Base-by-base conservation (phyloP, 2,329 filamentous ascomycete genomes). In the Alternaria rosae region DNA sequence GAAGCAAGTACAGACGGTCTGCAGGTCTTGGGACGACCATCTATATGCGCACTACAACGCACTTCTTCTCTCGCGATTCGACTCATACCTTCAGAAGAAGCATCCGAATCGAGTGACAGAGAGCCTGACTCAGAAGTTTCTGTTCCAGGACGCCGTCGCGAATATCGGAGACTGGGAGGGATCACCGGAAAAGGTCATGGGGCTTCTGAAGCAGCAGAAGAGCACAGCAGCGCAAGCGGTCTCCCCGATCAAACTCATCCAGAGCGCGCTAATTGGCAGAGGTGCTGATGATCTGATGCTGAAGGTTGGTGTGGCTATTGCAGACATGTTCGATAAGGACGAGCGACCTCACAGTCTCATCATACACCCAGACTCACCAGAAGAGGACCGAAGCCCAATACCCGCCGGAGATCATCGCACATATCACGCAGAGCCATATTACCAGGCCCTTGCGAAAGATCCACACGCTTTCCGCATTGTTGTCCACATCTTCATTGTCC, bases 31-130 rank as follows among this genome's bases (percentile, higher is more conserved):
- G 90, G 92, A 97, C 69, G 94, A 98, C 73, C 88, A 90, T 70
- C 85, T 97, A 17, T 97, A 95, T 78, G 89, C 91, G 35, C 89
- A 94, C 76, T 95, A 95, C 82, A 97, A 96, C 74, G 89, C 92
- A n/a, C 83, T 94, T 6, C 81, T 97, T 10, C 87, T 94, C 56
- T 88, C 89, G 3, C 91, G 94, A 70, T 94, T 97, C 75, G 91
- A 94, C 69, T 82, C 83, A 4, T 96, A 91, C 73, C 81, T 92
- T 58, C 80, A 87, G 64, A 81, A 81, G 21, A 82, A 85, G 65
- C 85, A 86, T 69, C 82, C 65, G 7, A 86, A 58, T 17, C 84
- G 85, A 32, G 79, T 85, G 17, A 81, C 86, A 21, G 82, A 87
- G 26, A 80, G 80, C n/a, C 76, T 88, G 50, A 83, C 85, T 6